Conservation (phyloP, 805 yeast species). For the Groenewaldozyma salmanticensis region DNA sequence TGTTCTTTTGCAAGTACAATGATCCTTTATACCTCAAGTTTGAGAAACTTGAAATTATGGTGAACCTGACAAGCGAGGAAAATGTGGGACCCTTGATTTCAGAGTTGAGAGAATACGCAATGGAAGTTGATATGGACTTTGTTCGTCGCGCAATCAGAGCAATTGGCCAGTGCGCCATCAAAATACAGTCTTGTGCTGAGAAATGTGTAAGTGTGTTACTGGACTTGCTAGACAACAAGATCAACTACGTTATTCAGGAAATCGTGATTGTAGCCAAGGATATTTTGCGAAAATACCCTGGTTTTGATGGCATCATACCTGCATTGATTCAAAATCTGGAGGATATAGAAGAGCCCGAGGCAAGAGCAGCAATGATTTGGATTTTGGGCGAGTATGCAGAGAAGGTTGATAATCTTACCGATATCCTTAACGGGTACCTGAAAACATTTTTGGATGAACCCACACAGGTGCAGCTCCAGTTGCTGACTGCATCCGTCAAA, state of each 20-base stretch:
- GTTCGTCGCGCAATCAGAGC: constrained; percentile 84
- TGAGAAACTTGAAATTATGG: constrained; percentile 84
- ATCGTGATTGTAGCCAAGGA: constrained; percentile 67
- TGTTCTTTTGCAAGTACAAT: constrained; percentile 81
- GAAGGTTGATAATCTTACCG: constrained; percentile 34
- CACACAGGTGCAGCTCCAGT: constrained; percentile 64
- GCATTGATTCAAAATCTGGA: constrained; percentile 39
- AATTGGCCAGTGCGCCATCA: constrained; percentile 81
- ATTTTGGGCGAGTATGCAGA: constrained; percentile 70
- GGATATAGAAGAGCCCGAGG: constrained; percentile 68
- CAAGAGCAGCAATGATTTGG: constrained; percentile 75
- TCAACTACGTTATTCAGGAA: constrained; percentile 73
- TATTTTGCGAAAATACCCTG: constrained; percentile 63
- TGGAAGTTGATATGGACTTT: constrained; percentile 83
- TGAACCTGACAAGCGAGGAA: constrained; percentile 56
- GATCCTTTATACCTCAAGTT: constrained; percentile 92
- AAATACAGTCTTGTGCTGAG: constrained; percentile 51
- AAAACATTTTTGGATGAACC: constrained; percentile 54
- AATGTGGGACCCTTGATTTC: constrained; percentile 56
- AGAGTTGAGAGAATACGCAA: constrained; percentile 80
- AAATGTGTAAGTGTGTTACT: constrained; percentile 60
- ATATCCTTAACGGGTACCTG: constrained; percentile 34
- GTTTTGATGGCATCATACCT: constrained; percentile 42
- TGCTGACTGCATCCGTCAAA: constrained; percentile 70
- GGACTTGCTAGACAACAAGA: constrained; percentile 55